Base-by-base conservation (phyloP, 2,329 filamentous ascomycete species). In the Sporothrix mexicana region DNA sequence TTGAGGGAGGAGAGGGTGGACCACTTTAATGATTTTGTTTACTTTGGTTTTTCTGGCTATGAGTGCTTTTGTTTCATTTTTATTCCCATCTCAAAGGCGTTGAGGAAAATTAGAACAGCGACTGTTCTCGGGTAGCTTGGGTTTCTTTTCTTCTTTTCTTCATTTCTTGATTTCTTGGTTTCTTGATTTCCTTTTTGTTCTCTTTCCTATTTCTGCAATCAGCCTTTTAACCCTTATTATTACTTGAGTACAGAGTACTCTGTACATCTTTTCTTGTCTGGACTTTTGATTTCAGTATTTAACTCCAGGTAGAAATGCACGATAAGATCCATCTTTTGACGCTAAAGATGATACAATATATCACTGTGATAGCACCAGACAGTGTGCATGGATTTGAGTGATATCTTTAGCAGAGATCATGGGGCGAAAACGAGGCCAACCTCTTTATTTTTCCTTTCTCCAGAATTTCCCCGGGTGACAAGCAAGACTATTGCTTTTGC, bases 71-170 rank as follows among this genome's bases (percentile, higher is more conserved):
- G 30, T 36, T 5, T 36, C 30, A 36, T 36, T 36, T 36, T 36
- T 36, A 23, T 41, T 57, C 25, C 51, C 67, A 59, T 69, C 25
- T 41, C 36, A n/a, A 36, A 41, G 66, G 66, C 47, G 66, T 68
- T 53, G 47, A 1, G 66, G 66, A 43, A 53, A 68, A 68, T 23
- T 41, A 68, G 66, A 41, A 47, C 64, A 41, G 23, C 43, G 47
- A 41, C 30, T 53, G 25, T 36, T 53, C 23, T 36, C 41, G 41
- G 43, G 12, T 20, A 47, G 20, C 41, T 66, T 41, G 45, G 17
- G 66, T 43, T 45, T 36, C 30, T 13, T 23, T 51, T 47, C 59
- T 36, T 9, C 12, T 15, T 20, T 45, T 8, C 13, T 30, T 3
- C n/a, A n/a, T 20, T 20, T 2, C 3, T 36, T 5, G 30, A 36